A percentile compares a stretch with the other conserved stretches of the same genome.
Evolutionary conservation across 148 eudicot species (phyloP).

Genomic region (Talinum fruticosum): DNA sequence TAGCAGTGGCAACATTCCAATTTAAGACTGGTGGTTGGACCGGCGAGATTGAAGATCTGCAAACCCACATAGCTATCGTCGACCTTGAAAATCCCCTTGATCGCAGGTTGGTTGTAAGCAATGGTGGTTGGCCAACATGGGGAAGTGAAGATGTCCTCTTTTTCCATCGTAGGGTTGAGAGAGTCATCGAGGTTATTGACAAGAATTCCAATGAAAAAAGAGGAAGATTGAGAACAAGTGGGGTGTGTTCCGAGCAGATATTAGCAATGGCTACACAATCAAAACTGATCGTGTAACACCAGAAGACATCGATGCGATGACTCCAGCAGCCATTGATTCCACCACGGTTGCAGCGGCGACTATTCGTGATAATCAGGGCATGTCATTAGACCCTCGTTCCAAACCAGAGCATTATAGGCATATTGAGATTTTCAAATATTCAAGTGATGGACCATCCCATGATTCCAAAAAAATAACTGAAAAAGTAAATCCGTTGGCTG

Average conservation of each 20-base stretch:
- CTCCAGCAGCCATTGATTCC: neutral
- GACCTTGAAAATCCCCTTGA: no score
- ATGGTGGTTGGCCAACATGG: constrained; percentile 18
- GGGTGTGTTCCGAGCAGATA: constrained; percentile 7
- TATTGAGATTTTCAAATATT: neutral
- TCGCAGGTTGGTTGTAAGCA: neutral
- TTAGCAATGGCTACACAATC: neutral
- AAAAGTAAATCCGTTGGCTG: neutral
- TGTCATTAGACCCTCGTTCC: no score
- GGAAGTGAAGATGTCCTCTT: neutral
- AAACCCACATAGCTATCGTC: neutral
- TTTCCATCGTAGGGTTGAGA: neutral
- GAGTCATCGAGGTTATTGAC: neutral
- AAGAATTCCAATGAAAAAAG: no score
- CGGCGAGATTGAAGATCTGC: no score
- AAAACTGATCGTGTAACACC: neutral
- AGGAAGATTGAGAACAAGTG: neutral
- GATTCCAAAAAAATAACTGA: neutral
- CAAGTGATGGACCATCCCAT: neutral
- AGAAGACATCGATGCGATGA: constrained; percentile 1
- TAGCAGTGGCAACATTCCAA: constrained; percentile 1
- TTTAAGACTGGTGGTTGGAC: neutral
- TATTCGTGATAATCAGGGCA: no score
- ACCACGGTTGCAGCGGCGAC: neutral
- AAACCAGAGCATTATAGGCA: neutral